A percentile compares a stretch with the other conserved stretches of the same genome.
Evolutionary conservation across 495 filamentous ascomycete genomes (phyloP).

Genomic region (Podospora anserina): DNA sequence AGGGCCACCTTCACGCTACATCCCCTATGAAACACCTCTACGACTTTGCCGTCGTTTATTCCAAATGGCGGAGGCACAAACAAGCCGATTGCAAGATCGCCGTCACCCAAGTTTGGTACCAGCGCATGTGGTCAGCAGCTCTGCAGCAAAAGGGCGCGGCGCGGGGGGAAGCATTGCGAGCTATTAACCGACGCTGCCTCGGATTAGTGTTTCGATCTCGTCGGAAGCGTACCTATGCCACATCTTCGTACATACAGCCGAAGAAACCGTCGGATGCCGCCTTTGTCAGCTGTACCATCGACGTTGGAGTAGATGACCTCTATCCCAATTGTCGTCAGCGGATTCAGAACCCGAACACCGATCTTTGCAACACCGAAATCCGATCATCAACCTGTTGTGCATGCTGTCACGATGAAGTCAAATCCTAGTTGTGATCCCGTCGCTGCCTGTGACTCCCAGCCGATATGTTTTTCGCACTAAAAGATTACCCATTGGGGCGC

Average conservation of each 20-base stretch:
- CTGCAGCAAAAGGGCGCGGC: background rate
- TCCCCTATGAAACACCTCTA: background rate
- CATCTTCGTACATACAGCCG: no score
- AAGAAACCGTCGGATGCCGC: background rate
- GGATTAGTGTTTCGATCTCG: background rate
- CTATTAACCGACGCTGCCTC: constrained; percentile 1
- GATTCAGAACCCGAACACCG: background rate
- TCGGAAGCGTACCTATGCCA: background rate
- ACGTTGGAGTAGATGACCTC: background rate
- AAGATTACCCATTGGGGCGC: background rate
- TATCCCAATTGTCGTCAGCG: background rate
- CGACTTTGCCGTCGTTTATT: background rate
- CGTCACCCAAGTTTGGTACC: background rate
- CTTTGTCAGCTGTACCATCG: constrained; percentile 4
- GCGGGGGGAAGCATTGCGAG: background rate
- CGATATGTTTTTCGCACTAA: background rate
- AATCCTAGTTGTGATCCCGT: background rate
- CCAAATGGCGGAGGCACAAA: constrained; percentile 4
- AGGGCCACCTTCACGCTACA: background rate
- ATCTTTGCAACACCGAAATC: background rate
- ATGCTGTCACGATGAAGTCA: background rate
- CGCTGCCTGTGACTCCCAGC: background rate
- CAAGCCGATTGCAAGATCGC: background rate
- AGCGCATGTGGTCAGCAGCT: background rate
- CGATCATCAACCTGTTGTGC: background rate